A percentile compares a stretch with the other conserved stretches of the same genome.
Evolutionary conservation across 1,284 basidiomycete genomes (phyloP).

Genomic region (Marasmius tenuissimus): DNA sequence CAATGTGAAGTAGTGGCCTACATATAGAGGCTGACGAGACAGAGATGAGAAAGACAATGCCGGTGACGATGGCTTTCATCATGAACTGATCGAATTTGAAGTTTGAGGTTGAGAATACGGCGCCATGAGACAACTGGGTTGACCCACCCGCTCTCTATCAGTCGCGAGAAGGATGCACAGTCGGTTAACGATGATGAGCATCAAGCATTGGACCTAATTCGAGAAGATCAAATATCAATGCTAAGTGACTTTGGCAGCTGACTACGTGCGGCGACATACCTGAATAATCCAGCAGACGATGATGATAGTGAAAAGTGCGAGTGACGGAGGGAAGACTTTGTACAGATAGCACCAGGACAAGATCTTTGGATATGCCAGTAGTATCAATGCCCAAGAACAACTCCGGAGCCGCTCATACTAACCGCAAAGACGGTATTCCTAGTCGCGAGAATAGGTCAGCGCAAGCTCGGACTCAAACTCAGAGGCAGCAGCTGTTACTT

Average conservation of each 20-base stretch:
- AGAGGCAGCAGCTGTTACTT: neutral
- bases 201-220: conserved; percentile 1
- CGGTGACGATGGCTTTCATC: neutral
- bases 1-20: neutral
- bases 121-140: neutral
- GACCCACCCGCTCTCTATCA: neutral
- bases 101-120: neutral
- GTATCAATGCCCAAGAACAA: too few relatives aligned
- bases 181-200: conserved; percentile 4
- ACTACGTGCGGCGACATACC: neutral
- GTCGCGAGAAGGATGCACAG: neutral
- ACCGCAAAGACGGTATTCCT: neutral
- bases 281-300: conserved; percentile 6
- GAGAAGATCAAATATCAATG: too few relatives aligned
- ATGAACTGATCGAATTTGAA: neutral
- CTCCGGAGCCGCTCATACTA: too few relatives aligned
- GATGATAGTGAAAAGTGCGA: neutral
- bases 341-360: conserved; percentile 1
- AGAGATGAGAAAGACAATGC: neutral
- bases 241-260: too few relatives aligned
- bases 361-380: neutral
- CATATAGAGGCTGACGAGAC: neutral
- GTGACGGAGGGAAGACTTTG: neutral
- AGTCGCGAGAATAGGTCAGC: neutral
- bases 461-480: neutral